Percentiles rank a stretch among this genome's conserved stretches.
Evolutionary conservation across 257 asterid genomes (phyloP).

Genomic region (Ophiorrhiza pumila): DNA sequence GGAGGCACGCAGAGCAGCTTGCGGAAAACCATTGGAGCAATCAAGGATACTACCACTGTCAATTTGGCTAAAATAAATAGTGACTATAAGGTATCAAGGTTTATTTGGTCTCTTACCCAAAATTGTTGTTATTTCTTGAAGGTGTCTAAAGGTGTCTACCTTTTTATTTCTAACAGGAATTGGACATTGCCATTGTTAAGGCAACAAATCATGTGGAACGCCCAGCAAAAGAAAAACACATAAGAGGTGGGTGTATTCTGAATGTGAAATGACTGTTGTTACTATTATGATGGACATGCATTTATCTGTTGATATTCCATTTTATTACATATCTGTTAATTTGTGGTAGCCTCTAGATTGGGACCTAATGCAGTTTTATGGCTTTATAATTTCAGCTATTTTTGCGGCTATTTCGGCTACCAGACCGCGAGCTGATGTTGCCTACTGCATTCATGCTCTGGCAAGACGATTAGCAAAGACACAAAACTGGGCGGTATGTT

Average conservation of each 20-base stretch:
- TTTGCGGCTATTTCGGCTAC: conserved; percentile 88
- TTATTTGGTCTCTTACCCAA: neutral
- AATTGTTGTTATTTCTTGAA: conserved; percentile 1
- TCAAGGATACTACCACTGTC: conserved; percentile 93
- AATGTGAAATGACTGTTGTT: neutral
- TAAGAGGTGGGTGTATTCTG: conserved; percentile 51
- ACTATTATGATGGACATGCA: neutral
- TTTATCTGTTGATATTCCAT: conserved; percentile 8
- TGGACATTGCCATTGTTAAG: conserved; percentile 96
- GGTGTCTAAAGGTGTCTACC: conserved; percentile 13
- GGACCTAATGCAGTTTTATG: conserved; percentile 22
- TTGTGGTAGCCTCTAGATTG: conserved; percentile 11
- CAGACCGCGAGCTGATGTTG: conserved; percentile 98
- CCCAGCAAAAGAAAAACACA: conserved; percentile 93
- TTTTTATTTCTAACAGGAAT: conserved; percentile 45
- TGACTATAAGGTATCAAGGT: conserved; percentile 67
- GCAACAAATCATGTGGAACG: conserved; percentile 96
- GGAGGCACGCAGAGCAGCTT: conserved; percentile 84
- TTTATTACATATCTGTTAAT: neutral
- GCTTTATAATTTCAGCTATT: conserved; percentile 54
- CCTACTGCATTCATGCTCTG: conserved; percentile 92
- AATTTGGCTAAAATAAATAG: conserved; percentile 94
- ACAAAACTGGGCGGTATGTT: conserved; percentile 93
- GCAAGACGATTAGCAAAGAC: conserved; percentile 90
- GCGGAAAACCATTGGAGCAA: conserved; percentile 92